phyloP scores from a whole-genome alignment of 768 basidiomycete species.

The Trametes coccinea region DNA sequence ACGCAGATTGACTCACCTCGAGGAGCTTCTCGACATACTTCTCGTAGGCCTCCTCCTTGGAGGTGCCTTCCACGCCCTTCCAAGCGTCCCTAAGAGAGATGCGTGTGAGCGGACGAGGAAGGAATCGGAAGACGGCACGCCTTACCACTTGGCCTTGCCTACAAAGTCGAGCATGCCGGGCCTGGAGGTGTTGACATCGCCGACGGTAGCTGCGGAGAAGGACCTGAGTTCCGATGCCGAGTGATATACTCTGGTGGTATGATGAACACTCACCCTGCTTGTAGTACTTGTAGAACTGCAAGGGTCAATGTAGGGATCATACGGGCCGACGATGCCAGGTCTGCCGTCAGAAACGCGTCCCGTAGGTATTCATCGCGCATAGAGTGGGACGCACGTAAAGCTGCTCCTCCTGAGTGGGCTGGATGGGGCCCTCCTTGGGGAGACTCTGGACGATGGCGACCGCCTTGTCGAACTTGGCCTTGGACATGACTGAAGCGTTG shows the following conservation, averaged over 20 bases:
- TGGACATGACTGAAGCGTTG: conserved; percentile 49
- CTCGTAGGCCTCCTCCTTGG: conserved; percentile 68
- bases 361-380: conserved; percentile 10
- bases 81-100: conserved; percentile 75
- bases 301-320: conserved; percentile 3
- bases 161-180: conserved; percentile 84
- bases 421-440: conserved; percentile 78
- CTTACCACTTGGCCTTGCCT: conserved; percentile 90
- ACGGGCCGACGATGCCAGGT: neutral
- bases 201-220: conserved; percentile 57
- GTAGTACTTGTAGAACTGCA: conserved; percentile 89
- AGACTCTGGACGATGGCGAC: conserved; percentile 63
- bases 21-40: conserved; percentile 78
- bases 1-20: conserved; percentile 46
- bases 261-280: conserved; percentile 73
- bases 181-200: conserved; percentile 63
- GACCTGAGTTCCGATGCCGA: neutral
- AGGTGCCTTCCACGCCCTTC: conserved; percentile 67
- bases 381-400: conserved; percentile 62
- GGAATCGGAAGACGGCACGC: neutral
- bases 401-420: conserved; percentile 72
- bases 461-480: conserved; percentile 76
- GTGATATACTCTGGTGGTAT: neutral
- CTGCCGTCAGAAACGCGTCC: conserved; percentile 4
- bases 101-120: neutral